Percentiles rank a stretch among this genome's conserved stretches.
Evolutionary conservation across 2,329 filamentous ascomycete species (phyloP).

Genomic region (Dothideomycetidae sp.): DNA sequence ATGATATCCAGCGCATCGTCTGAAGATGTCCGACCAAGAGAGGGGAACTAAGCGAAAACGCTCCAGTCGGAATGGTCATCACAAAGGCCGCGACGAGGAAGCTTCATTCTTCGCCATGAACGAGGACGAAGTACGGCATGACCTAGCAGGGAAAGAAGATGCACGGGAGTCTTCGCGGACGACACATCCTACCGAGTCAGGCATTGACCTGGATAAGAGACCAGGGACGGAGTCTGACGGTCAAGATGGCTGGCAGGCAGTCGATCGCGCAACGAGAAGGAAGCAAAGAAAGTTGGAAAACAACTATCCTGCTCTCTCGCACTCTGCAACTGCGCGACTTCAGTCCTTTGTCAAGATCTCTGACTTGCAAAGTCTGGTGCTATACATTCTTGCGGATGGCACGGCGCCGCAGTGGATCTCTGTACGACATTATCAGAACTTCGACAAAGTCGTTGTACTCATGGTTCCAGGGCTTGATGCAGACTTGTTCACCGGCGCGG

Average conservation of each 20-base stretch:
- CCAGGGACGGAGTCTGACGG: no score
- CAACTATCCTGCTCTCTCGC: slow-evolving; percentile 40
- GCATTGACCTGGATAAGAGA: no score
- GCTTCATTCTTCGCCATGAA: no score
- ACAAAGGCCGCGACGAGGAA: not conserved
- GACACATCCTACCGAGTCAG: no score
- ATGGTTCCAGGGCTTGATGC: slow-evolving; percentile 88
- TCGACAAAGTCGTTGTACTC: slow-evolving; percentile 66
- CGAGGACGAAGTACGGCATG: no score
- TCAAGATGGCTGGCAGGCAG: slow-evolving; percentile 18
- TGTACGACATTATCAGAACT: slow-evolving; percentile 40
- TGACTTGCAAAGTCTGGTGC: slow-evolving; percentile 43
- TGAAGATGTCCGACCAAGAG: not conserved
- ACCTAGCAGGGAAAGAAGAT: not conserved
- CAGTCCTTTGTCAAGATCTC: slow-evolving; percentile 42
- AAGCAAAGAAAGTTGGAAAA: slow-evolving; percentile 25
- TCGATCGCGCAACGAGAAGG: slow-evolving; percentile 15
- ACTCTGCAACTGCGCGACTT: slow-evolving; percentile 38
- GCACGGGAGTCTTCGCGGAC: no score
- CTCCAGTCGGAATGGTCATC: not conserved
- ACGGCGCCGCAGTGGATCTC: slow-evolving; percentile 50
- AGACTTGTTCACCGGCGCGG: slow-evolving; percentile 63
- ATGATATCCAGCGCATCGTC: no score
- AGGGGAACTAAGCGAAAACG: slow-evolving; percentile 5
- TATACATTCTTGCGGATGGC: slow-evolving; percentile 49